Conservation (phyloP, 129 eudicot genomes). For the Flaveria ramosissima region DNA sequence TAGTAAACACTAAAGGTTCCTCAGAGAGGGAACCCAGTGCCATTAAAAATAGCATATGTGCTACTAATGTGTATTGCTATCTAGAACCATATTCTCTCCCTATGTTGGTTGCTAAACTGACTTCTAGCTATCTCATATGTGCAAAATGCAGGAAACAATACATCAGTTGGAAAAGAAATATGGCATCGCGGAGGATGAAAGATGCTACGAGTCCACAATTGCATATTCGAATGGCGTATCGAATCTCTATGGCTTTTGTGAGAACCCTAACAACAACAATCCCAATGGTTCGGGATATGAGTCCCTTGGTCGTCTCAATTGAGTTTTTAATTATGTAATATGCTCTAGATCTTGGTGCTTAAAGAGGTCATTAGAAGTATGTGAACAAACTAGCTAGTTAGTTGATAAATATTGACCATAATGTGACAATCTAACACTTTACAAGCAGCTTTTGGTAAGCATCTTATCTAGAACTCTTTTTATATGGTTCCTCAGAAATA, state of each 20-base stretch:
- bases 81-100: not conserved
- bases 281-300: constrained; percentile 30
- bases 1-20: not conserved
- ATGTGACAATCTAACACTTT: constrained; percentile 21
- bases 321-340: constrained; percentile 10
- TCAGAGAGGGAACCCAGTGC: not conserved
- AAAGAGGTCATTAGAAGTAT: constrained; percentile 10
- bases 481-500: not conserved
- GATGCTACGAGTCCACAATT: constrained; percentile 39
- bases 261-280: constrained; percentile 39
- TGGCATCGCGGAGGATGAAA: constrained; percentile 41
- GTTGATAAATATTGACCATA: constrained; percentile 1
- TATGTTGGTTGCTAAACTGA: not conserved
- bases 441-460: not conserved
- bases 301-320: constrained; percentile 37
- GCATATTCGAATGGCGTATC: constrained; percentile 46
- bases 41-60: not conserved
- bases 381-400: constrained; percentile 6
- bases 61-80: constrained; percentile 1
- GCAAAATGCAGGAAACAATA: constrained; percentile 42
- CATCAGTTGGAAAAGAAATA: constrained; percentile 47
- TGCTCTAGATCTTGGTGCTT: not conserved
- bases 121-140: not conserved
- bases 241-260: constrained; percentile 46
- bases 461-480: constrained; percentile 8